phyloP scores from a whole-genome alignment of 1,139 yeast genomes.

The Meyerozyma guilliermondii region DNA sequence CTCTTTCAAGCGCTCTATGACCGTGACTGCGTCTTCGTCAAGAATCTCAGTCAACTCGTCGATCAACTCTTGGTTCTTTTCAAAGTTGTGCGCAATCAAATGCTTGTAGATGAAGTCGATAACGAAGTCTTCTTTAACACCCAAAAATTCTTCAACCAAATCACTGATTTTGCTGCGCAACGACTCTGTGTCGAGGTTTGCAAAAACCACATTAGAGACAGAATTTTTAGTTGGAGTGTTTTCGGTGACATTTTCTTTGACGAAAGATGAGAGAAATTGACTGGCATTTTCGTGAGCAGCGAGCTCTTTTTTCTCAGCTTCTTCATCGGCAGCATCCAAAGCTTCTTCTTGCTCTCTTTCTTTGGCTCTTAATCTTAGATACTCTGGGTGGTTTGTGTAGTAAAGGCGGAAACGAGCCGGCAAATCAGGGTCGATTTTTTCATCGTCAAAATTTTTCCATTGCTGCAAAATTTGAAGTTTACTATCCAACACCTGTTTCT shows the following conservation, averaged over 20 bases:
- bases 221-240: background rate
- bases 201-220: constrained; percentile 1
- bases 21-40: constrained; percentile 45
- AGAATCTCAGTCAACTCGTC: constrained; percentile 47
- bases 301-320: constrained; percentile 18
- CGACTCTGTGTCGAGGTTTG: background rate
- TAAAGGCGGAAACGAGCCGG: constrained; percentile 16
- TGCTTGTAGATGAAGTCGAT: constrained; percentile 37
- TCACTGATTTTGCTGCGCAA: constrained; percentile 31
- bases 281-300: constrained; percentile 11
- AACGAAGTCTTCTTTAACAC: constrained; percentile 48
- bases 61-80: constrained; percentile 25
- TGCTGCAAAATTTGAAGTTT: constrained; percentile 34
- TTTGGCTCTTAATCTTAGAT: constrained; percentile 28
- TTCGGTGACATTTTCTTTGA: constrained; percentile 3
- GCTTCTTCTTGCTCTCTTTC: constrained; percentile 31
- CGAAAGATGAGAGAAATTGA: constrained; percentile 13
- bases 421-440: constrained; percentile 7
- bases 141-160: constrained; percentile 48
- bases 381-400: constrained; percentile 33
- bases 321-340: constrained; percentile 25
- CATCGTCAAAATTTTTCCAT: constrained; percentile 17
- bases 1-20: background rate
- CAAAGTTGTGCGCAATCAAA: constrained; percentile 25
- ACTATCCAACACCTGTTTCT: constrained; percentile 28